phyloP scores from a whole-genome alignment of 345 rosid species.

The Hibiscus mutabilis region DNA sequence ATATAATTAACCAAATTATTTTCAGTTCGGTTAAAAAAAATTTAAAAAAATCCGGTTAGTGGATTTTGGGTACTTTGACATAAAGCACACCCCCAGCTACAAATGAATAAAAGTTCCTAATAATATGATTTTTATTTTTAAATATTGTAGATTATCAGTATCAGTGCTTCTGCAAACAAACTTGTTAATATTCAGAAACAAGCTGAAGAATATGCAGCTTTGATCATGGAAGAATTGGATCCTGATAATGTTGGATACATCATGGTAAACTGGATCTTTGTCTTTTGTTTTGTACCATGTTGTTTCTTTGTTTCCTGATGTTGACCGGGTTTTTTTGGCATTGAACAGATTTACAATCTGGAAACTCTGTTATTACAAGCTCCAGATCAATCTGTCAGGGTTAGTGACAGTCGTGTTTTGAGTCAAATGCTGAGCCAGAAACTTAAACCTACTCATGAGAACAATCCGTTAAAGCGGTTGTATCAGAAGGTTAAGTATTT shows the following conservation, averaged over 20 bases:
- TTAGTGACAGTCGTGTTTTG: conserved; percentile 53
- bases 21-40: too few relatives aligned
- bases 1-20: too few relatives aligned
- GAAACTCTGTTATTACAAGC: conserved; percentile 73
- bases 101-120: background rate
- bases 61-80: too few relatives aligned
- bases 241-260: conserved; percentile 75
- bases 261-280: conserved; percentile 36
- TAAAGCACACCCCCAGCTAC: background rate
- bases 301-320: background rate
- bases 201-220: conserved; percentile 71
- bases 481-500: conserved; percentile 49
- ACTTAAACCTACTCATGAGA: conserved; percentile 61
- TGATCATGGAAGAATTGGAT: conserved; percentile 88
- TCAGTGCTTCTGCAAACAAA: conserved; percentile 91
- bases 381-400: conserved; percentile 64
- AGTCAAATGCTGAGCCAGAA: conserved; percentile 80
- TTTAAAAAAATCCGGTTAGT: too few relatives aligned
- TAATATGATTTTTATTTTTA: background rate
- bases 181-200: conserved; percentile 76
- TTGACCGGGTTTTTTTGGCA: background rate
- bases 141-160: conserved; percentile 48
- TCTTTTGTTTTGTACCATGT: background rate
- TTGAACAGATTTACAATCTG: conserved; percentile 52
- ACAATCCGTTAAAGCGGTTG: conserved; percentile 39